Base-by-base conservation (phyloP, 495 filamentous ascomycete species). In the Thermothielavioides terrestris region DNA sequence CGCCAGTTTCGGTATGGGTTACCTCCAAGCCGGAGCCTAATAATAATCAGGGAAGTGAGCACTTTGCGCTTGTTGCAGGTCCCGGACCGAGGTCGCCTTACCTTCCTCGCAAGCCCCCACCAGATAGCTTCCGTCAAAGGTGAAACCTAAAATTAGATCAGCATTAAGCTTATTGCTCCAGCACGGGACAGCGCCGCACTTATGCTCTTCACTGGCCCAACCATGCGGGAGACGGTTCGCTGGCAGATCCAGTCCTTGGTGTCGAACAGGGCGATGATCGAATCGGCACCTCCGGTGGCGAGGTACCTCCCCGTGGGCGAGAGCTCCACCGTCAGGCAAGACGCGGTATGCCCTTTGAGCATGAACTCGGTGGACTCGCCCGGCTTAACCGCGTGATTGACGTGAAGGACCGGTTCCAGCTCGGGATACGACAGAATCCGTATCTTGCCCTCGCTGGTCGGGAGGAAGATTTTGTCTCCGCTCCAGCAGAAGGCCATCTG, bases 171-270 rank as follows among this genome's bases (percentile, higher is more conserved):
- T 23, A 42, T 34, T 18, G 3, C 34, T 20, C 38, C 44, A 26
- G 17, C 12, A 4, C 11, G 38, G 42, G 26, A n/a, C 9, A 27
- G 26, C 5, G 42, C 51, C 68, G 39, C 63, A 76, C 86, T 87
- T 30, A 98, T 78, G 59, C 81, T 88, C 54, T 82, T 83, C 21
- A 96, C 84, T 5, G 85, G 81, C 0, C 88, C 88, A n/a, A 77
- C 74, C 64, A 88, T 84, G 46, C 78, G 79, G 17, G 82, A 81
- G 18, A 95, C 70, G 4, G 88, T 94, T 46, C 87, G 80, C 40
- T 83, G 76, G 61, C 88, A 95, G 44, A 92, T 83, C 89, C 89
- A 96, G 59, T 94, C 86, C 27, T 77, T 79, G 0, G 94, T 95
- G 63, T 96, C 89, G 85, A 90, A 98, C 14, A 97, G 77, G 6